Evolutionary conservation across 1,284 basidiomycete species (phyloP).

Genomic region (Cutaneotrichosporon daszewskae): DNA sequence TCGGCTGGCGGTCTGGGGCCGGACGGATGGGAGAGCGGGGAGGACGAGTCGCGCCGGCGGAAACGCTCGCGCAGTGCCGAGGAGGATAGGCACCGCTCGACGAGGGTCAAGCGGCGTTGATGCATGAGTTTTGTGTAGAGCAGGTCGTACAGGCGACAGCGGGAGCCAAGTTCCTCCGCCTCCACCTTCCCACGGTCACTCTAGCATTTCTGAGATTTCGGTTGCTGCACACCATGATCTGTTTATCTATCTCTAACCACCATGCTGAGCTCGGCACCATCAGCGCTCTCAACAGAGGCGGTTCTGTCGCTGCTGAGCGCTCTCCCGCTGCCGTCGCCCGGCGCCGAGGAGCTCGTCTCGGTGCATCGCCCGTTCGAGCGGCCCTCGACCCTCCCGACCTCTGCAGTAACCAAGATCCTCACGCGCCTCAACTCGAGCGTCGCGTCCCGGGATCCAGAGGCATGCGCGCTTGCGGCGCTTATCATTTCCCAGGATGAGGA

Average conservation of each 20-base stretch:
- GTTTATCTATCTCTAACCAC: too few relatives aligned
- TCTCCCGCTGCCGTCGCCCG: slow-evolving; percentile 29
- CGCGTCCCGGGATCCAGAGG: slow-evolving; percentile 25
- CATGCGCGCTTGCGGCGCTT: slow-evolving; percentile 21
- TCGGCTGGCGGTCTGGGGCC: slow-evolving; percentile 17
- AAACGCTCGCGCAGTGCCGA: slow-evolving; percentile 12
- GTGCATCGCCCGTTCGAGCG: slow-evolving; percentile 25
- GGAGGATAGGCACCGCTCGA: slow-evolving; percentile 8
- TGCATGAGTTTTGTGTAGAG: slow-evolving; percentile 12
- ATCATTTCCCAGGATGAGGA: slow-evolving; percentile 37
- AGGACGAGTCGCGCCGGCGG: slow-evolving; percentile 24
- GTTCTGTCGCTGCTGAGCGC: slow-evolving; percentile 24
- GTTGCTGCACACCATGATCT: too few relatives aligned
- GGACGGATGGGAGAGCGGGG: slow-evolving; percentile 29
- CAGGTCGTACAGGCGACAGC: neutral
- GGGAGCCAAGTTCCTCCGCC: neutral
- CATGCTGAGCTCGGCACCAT: too few relatives aligned
- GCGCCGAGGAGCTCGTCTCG: slow-evolving; percentile 24
- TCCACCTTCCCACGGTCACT: neutral
- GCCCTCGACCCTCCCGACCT: slow-evolving; percentile 27
- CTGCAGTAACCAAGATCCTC: slow-evolving; percentile 29
- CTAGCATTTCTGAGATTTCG: neutral
- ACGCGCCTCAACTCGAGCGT: slow-evolving; percentile 34
- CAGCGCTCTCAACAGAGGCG: neutral
- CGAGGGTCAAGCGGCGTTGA: slow-evolving; percentile 9